Conservation (phyloP, 495 filamentous ascomycete species). For the Annulohypoxylon stygium region DNA sequence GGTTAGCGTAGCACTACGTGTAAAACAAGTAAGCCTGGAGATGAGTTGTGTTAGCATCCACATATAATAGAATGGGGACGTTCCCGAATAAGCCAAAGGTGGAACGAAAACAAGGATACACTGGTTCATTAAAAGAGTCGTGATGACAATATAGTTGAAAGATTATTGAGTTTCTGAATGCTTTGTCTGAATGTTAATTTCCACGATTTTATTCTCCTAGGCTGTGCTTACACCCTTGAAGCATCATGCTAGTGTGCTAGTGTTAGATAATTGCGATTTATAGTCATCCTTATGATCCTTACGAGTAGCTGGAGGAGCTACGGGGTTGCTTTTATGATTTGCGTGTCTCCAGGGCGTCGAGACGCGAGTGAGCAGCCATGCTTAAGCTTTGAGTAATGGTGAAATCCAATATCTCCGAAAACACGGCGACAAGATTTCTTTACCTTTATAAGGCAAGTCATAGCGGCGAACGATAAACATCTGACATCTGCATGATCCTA, state of each 20-base stretch:
- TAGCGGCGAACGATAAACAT: not conserved
- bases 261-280: not conserved
- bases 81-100: not conserved
- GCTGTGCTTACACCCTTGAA: not conserved
- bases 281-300: not conserved
- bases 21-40: not conserved
- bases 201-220: not conserved
- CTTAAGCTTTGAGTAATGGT: not conserved
- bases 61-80: not conserved
- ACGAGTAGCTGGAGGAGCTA: too few relatives aligned
- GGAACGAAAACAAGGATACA: not conserved
- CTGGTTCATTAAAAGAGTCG: not conserved
- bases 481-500: not conserved
- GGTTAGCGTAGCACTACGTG: conserved; percentile 3
- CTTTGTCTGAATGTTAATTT: not conserved
- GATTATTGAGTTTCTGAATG: not conserved
- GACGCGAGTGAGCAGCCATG: not conserved
- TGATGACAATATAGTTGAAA: not conserved
- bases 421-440: not conserved
- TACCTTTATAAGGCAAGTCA: conserved; percentile 8
- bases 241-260: not conserved
- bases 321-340: too few relatives aligned
- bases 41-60: not conserved
- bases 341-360: not conserved
- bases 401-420: conserved; percentile 1